phyloP scores from a whole-genome alignment of 352 stramenopile species.

The Lagenidium sp. region DNA sequence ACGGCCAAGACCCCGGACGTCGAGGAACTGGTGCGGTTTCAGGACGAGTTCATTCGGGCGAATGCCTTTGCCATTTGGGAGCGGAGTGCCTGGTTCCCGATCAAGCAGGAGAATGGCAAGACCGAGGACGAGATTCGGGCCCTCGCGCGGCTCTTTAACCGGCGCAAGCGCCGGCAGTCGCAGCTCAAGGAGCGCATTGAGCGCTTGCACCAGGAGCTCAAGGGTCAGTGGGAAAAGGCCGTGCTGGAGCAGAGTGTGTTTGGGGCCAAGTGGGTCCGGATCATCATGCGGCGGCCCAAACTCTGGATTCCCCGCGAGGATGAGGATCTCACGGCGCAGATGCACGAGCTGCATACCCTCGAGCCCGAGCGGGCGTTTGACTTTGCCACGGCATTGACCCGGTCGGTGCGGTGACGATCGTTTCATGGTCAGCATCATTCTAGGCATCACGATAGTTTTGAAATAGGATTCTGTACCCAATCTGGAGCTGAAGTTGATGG shows the following conservation, averaged over 20 bases:
- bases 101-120: slow-evolving; percentile 32
- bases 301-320: slow-evolving; percentile 30
- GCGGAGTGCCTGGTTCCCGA: slow-evolving; percentile 36
- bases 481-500: too few relatives aligned
- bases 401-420: too few relatives aligned
- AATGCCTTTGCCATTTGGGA: slow-evolving; percentile 37
- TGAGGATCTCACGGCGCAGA: slow-evolving; percentile 23
- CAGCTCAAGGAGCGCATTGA: slow-evolving; percentile 25
- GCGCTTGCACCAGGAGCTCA: slow-evolving; percentile 14
- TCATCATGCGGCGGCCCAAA: slow-evolving; percentile 22
- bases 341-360: slow-evolving; percentile 19
- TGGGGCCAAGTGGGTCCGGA: slow-evolving; percentile 14
- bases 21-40: slow-evolving; percentile 11
- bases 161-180: slow-evolving; percentile 30
- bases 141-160: slow-evolving; percentile 21
- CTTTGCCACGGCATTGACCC: not conserved
- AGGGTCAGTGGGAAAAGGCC: slow-evolving; percentile 11
- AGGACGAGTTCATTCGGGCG: slow-evolving; percentile 24
- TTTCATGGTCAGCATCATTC: too few relatives aligned
- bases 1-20: slow-evolving; percentile 7
- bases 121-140: slow-evolving; percentile 15
- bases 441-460: too few relatives aligned
- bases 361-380: slow-evolving; percentile 25
- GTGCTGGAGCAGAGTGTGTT: slow-evolving; percentile 34
- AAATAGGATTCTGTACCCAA: too few relatives aligned